Percentiles rank a stretch among this genome's conserved stretches.
Conservation (phyloP, 2,329 filamentous ascomycete species). For the Trichoderma sp. region DNA sequence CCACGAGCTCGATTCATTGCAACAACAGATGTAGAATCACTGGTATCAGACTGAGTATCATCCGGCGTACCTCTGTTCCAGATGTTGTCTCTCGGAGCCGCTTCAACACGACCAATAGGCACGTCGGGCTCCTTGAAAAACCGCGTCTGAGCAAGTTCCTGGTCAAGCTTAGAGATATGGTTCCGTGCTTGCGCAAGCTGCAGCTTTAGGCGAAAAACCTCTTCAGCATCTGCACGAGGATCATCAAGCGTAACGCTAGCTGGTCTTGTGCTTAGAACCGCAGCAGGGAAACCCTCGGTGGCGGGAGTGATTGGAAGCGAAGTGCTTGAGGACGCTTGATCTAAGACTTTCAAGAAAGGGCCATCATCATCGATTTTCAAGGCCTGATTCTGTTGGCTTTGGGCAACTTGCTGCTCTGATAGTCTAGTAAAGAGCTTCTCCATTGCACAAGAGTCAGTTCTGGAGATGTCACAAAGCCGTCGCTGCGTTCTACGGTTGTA, state of each 20-base stretch:
- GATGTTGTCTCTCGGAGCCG: conserved; percentile 46
- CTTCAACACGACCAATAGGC: conserved; percentile 32
- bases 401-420: conserved; percentile 68
- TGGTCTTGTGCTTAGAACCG: conserved; percentile 55
- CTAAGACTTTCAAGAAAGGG: conserved; percentile 44
- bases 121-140: conserved; percentile 56
- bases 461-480: conserved; percentile 50
- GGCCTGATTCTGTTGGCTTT: conserved; percentile 62
- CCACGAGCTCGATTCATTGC: conserved; percentile 58
- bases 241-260: conserved; percentile 56
- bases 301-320: conserved; percentile 67
- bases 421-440: conserved; percentile 75
- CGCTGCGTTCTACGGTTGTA: conserved; percentile 43
- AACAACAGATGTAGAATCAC: conserved; percentile 56
- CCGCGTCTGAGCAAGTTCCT: conserved; percentile 69
- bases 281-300: conserved; percentile 56
- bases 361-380: conserved; percentile 50
- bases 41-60: conserved; percentile 60
- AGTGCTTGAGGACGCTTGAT: conserved; percentile 57
- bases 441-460: conserved; percentile 57
- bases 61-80: conserved; percentile 56
- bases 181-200: conserved; percentile 72
- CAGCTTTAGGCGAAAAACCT: conserved; percentile 69
- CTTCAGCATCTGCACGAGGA: conserved; percentile 50
- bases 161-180: conserved; percentile 71